Base-by-base conservation (phyloP, 495 filamentous ascomycete species). In the Pyrenula aspistea region DNA sequence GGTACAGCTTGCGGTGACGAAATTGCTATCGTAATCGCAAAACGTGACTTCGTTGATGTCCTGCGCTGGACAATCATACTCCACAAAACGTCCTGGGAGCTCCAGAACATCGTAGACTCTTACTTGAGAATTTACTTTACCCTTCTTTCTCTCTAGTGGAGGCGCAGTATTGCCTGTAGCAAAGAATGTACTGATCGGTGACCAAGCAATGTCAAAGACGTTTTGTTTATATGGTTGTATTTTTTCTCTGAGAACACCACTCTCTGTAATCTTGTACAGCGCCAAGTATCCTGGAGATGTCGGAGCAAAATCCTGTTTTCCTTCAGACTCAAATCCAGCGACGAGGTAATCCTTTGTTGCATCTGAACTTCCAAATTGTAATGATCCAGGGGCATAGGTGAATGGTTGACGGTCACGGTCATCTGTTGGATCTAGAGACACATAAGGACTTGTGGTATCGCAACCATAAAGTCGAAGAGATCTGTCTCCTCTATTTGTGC, bases 11-110 rank as follows among this genome's bases (percentile, higher is more conserved):
- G 88, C 88, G 1, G 89, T 86, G 24, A 96, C 64, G 59, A 91
- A 85, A 23, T 77, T 73, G 49, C 77, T 53, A 53, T 73, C 64
- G 53, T 68, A 59, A 0, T 69, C 72, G 57, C 68, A 72, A 55
- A 72, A 77, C 2, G 83, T 82, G 2, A 96, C 75, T 61, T 91
- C 88, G 61, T 96, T 96, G 62, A 97, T 89, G 65, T 98, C 93
- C 0, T 79, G 60, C 0, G 93, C 92, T 19, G 79, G 72, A 62
- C 89, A 96, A 57, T 94, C 85, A 55, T 74, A 74, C 53, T 76
- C 75, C 50, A 67, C 59, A 2, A 56, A 53, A 36, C 59, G 61
- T 8, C 57, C 21, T 57, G 70, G 19, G 60, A 64, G 22, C 15
- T 60, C 25, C 4, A 67, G 62, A 2, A 71, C 64, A 49, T 80